Base-by-base conservation (phyloP, 140 eudicot genomes). In the Erigeron philadelphicus region DNA sequence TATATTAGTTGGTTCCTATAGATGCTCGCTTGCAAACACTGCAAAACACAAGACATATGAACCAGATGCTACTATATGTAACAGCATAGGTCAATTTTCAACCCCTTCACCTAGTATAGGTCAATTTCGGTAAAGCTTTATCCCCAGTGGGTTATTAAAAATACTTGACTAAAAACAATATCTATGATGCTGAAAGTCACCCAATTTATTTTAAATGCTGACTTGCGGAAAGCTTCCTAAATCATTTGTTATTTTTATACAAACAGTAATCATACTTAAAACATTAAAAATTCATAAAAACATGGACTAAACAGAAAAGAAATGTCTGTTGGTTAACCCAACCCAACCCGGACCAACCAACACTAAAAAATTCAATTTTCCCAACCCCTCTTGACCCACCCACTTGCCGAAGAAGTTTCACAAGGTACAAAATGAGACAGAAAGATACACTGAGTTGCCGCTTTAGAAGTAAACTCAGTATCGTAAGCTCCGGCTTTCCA, bases 401-500 rank as follows among this genome's bases (percentile, higher is more conserved):
- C 69, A 64, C 18, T 44, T 43, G 54, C 17, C 55, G 73, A 69
- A 2, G 18, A 48, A 10, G 54, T 61, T 61, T 46, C 16, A 72
- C 11, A 65, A 2, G 38, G 17, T 45, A 21, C 5, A 9, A 40
- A 9, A 53, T 47, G 55, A 64, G 62, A 15, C 0, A 31, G 48
- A 10, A 50, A 3, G 9, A 19, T 66, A 87, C 97, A 88, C 67
- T 79, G 77, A 19, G 75, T 31, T 25, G 73, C 53, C 48, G 78
- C 43, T 59, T 72, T 72, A 35, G 74, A 72, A 9, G 77, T 23
- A 41, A 79, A 73, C 41, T 76, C 82, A 54, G 77, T 56, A 41
- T 81, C 84, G 72, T 76, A 84, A 16, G 72, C 78, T 38, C 97
- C 97, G 18, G 96, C 97, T 78, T 83, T 86, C 97, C 97, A 91